Evolutionary conservation across 1,284 basidiomycete genomes (phyloP).

Genomic region (Ustilago vetiveriae): DNA sequence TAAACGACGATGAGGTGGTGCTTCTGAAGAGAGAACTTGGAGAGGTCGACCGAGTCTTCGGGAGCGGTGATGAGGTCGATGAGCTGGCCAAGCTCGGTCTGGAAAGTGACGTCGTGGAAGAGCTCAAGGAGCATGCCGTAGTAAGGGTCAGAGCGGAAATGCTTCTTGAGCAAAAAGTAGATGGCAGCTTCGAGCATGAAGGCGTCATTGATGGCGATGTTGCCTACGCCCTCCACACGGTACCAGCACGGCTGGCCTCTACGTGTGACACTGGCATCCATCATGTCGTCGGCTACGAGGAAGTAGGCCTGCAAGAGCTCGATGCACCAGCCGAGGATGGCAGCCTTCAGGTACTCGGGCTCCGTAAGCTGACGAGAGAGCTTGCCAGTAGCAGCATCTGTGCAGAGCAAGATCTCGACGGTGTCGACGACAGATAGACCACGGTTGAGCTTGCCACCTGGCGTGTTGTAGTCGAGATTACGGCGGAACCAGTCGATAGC

Average conservation of each 20-base stretch:
- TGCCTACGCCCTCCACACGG: conserved; percentile 72
- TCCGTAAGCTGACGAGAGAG: conserved; percentile 57
- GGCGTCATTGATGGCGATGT: conserved; percentile 94
- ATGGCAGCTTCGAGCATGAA: conserved; percentile 97
- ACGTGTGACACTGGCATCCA: conserved; percentile 92
- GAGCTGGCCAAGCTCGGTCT: conserved; percentile 95
- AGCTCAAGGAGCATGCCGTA: conserved; percentile 90
- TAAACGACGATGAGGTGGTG: conserved; percentile 94
- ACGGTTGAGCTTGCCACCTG: conserved; percentile 95
- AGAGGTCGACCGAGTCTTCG: conserved; percentile 85
- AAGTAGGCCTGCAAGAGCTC: conserved; percentile 99
- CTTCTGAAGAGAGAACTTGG: conserved; percentile 84
- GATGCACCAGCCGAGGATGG: conserved; percentile 93
- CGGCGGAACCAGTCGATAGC: conserved; percentile 81
- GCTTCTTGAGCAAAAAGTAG: conserved; percentile 85
- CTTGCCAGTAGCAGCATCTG: conserved; percentile 73
- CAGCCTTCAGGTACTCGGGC: conserved; percentile 84
- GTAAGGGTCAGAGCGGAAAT: conserved; percentile 83
- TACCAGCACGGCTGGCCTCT: conserved; percentile 99
- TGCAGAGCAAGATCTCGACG: conserved; percentile 78
- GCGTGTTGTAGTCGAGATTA: conserved; percentile 87
- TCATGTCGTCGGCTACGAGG: conserved; percentile 97
- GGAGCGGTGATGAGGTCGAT: conserved; percentile 95
- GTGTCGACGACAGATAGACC: conserved; percentile 95
- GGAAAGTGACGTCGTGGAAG: conserved; percentile 89